Conservation (phyloP, 2,329 filamentous ascomycete genomes). For the Thelonectria rubi region DNA sequence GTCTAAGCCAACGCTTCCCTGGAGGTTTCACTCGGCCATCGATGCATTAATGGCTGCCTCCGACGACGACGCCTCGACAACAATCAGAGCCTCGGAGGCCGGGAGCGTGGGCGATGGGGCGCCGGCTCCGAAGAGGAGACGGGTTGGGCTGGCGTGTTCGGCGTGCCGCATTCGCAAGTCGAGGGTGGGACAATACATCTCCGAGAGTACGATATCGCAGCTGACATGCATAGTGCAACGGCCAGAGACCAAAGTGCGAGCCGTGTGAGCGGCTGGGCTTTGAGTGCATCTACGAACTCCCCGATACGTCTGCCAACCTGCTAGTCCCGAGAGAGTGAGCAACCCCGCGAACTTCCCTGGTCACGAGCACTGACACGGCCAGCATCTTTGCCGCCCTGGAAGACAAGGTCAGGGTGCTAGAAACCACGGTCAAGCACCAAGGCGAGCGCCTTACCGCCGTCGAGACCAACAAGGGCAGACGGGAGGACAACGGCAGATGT, state of each 20-base stretch:
- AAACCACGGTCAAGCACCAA: constrained; percentile 15
- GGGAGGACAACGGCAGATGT: too few species aligned
- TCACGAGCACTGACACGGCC: not conserved
- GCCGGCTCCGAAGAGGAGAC: constrained; percentile 6
- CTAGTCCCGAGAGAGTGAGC: constrained; percentile 21
- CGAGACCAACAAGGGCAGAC: not conserved
- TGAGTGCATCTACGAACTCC: constrained; percentile 26
- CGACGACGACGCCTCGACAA: constrained; percentile 4
- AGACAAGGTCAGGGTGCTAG: constrained; percentile 19
- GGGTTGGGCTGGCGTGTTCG: constrained; percentile 17
- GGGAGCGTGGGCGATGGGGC: constrained; percentile 3
- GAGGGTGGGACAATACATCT: not conserved
- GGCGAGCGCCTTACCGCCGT: constrained; percentile 14
- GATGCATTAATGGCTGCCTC: not conserved
- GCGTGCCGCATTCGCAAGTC: constrained; percentile 21
- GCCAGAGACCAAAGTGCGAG: constrained; percentile 23
- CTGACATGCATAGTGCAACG: constrained; percentile 21
- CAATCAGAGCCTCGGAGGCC: not conserved
- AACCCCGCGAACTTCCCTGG: not conserved
- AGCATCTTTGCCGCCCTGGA: constrained; percentile 24
- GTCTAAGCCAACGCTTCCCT: not conserved
- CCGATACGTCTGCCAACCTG: constrained; percentile 22
- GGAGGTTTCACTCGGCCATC: too few species aligned
- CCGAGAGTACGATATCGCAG: not conserved
- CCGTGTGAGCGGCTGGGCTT: constrained; percentile 24